Evolutionary conservation across 306 rosid genomes (phyloP).

Genomic region (Trifolium repens): DNA sequence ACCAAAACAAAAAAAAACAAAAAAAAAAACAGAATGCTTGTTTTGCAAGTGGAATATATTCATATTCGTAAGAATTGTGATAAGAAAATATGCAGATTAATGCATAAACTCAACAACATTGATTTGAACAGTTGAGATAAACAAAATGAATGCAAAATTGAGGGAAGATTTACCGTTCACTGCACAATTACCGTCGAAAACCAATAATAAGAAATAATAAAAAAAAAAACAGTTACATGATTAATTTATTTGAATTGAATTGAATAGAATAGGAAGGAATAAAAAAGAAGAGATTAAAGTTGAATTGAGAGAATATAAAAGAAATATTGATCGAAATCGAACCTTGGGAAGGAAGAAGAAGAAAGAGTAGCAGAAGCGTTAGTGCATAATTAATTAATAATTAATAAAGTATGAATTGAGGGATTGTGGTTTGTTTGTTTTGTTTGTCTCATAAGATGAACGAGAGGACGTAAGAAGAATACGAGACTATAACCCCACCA

Average conservation of each 20-base stretch:
- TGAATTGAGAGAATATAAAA: background rate
- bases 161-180: background rate
- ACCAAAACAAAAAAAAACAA: too few relatives aligned
- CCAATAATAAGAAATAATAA: background rate
- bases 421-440: background rate
- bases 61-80: background rate
- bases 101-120: background rate
- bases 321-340: background rate
- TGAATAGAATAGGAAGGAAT: too few relatives aligned
- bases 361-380: background rate
- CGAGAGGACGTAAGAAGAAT: background rate
- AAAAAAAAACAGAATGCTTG: background rate
- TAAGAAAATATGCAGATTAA: background rate
- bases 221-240: background rate
- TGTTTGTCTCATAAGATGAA: background rate
- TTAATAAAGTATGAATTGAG: background rate
- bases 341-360: background rate
- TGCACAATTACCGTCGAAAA: background rate
- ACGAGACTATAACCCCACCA: background rate
- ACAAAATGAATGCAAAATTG: background rate
- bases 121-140: background rate
- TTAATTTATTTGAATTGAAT: too few relatives aligned
- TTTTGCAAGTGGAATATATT: slow-evolving; percentile 3
- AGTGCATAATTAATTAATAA: too few relatives aligned
- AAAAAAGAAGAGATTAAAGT: too few relatives aligned